Base-by-base conservation (phyloP, 75 land plant species). In the Gnetum montanum region DNA sequence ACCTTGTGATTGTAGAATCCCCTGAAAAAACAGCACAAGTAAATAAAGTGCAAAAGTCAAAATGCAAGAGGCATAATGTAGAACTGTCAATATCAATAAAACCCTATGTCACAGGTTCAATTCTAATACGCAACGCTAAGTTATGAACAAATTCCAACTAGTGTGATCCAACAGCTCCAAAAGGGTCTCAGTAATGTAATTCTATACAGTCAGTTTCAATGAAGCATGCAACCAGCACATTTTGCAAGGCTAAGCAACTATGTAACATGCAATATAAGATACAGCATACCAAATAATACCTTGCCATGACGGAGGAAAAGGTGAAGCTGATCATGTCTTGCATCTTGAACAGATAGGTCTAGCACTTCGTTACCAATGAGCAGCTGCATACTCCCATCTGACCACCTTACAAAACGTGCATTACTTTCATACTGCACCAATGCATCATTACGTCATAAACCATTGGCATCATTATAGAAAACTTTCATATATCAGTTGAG, bases 341-440 rank as follows among this genome's bases (percentile, higher is more conserved):
- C 82, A 48, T 83, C 82, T 75, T 94, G 96, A 22, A 83, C 85
- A 29, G 82, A 65, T 57, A 90, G 79, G 65, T 94, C 91, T 51
- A 94, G 88, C 40, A 94, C 98, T 70, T 94, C 98, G 74, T 81
- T 90, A 31, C 98, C 98, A 63, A 94, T 80, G 35, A 83, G 64
- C 40, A 94, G 63, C 46, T 94, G 98, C 61, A 90, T 58, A 65
- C 96, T 94, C 7, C 96, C 96, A 86, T 94, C 98, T 27, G 86
- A 86, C 98, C 98, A 94, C 49, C 66, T 77, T 63, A 94, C 98
- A 78, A 94, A 94, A 33, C 98, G 80, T 20, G 98, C 98, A 83
- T 94, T 94, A 75, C 98, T 94, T 70, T 94, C 98, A 73, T 57
- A 54, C 98, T 94, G 78, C 78, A 78, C n/a, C n/a, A n/a, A n/a